These are phyloP conservation scores for Schizochytrium sp. DNA, from an alignment of 108 stramenopile species.

Conservation along the genomic window DNA sequence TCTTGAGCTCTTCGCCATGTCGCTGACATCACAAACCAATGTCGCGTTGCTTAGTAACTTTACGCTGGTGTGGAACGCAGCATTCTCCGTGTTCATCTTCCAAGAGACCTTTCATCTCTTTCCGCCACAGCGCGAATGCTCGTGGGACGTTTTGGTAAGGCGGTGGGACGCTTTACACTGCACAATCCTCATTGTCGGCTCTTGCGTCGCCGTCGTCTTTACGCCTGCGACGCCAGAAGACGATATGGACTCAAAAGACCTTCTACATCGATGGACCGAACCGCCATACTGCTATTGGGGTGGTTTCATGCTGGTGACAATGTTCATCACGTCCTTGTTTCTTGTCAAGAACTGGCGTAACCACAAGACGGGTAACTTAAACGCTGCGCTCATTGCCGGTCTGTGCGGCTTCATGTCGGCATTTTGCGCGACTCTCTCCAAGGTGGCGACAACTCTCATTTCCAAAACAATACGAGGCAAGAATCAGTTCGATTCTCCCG, in stretches of 20 bases:
- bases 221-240: neutral
- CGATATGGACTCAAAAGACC: neutral
- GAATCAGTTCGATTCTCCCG: neutral
- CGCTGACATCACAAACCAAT: neutral
- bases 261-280: neutral
- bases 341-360: conserved; percentile 17
- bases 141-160: neutral
- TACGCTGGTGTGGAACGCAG: neutral
- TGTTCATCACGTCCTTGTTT: neutral
- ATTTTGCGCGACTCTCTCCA: neutral
- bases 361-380: neutral
- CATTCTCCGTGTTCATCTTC: neutral
- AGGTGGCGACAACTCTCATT: conserved; percentile 7
- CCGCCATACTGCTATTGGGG: neutral
- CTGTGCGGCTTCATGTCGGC: conserved; percentile 3
- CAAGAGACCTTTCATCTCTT: neutral
- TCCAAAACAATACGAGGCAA: neutral
- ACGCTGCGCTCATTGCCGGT: conserved; percentile 6
- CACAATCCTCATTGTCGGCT: neutral
- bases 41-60: neutral
- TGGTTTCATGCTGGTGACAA: neutral
- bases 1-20: neutral
- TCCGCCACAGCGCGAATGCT: neutral
- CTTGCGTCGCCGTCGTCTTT: neutral
- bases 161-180: neutral